Evolutionary conservation across 805 yeast genomes (phyloP).

Genomic region (Wickerhamiella allomyrinae): DNA sequence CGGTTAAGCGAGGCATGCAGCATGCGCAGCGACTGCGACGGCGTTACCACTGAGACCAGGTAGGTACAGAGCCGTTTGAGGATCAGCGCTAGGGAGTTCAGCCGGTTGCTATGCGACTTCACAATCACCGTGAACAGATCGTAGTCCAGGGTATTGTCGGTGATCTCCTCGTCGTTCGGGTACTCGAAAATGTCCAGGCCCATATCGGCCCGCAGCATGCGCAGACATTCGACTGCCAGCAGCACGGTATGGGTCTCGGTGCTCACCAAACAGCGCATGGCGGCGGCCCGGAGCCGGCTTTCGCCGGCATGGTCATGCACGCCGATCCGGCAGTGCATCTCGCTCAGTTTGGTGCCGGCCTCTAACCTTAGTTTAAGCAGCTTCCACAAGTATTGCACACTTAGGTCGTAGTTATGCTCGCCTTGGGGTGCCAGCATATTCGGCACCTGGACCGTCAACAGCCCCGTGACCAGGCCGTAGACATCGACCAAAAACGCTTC

Average conservation of each 20-base stretch:
- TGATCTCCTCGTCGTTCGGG: background rate
- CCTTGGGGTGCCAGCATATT: background rate
- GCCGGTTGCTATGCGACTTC: conserved; percentile 1
- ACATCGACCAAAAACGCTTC: background rate
- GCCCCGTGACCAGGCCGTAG: background rate
- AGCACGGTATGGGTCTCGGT: conserved; percentile 1
- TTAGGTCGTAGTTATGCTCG: background rate
- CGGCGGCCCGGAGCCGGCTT: conserved; percentile 2
- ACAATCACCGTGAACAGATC: conserved; percentile 1
- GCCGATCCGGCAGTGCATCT: background rate
- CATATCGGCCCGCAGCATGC: conserved; percentile 1
- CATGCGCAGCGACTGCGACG: background rate
- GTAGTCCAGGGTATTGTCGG: background rate
- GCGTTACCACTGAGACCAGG: conserved; percentile 19
- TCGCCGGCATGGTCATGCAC: background rate
- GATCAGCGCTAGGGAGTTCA: conserved; percentile 23
- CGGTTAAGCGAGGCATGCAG: background rate
- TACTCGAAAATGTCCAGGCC: background rate
- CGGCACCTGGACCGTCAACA: background rate
- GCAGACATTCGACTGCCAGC: conserved; percentile 4
- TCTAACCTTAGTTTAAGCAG: conserved; percentile 1
- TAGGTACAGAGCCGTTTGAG: conserved; percentile 35
- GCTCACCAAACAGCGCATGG: background rate
- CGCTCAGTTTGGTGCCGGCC: conserved; percentile 1
- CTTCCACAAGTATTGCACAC: background rate